phyloP scores from a whole-genome alignment of 352 stramenopile species.

The Globisporangium abappressorium region DNA sequence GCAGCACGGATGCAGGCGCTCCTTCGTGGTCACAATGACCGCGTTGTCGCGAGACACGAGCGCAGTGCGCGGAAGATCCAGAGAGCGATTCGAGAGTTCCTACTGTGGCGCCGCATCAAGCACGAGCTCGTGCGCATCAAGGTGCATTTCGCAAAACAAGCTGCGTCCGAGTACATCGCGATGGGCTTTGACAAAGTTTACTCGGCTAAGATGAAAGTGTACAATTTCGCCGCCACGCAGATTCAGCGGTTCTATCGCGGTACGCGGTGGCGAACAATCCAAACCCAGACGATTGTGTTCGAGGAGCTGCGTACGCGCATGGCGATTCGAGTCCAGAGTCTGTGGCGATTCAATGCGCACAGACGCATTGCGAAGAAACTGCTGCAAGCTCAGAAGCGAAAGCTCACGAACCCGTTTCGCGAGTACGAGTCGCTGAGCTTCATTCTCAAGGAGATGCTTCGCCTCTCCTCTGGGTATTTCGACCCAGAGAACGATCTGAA shows the following conservation, averaged over 20 bases:
- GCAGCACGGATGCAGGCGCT: slow-evolving; percentile 52
- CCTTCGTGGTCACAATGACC: slow-evolving; percentile 42
- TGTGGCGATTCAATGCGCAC: slow-evolving; percentile 59
- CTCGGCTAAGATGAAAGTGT: slow-evolving; percentile 25
- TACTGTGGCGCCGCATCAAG: slow-evolving; percentile 37
- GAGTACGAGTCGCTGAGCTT: slow-evolving; percentile 19
- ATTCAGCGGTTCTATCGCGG: slow-evolving; percentile 63
- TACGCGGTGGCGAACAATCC: slow-evolving; percentile 25
- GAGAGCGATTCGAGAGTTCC: slow-evolving; percentile 29
- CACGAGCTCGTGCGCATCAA: slow-evolving; percentile 37
- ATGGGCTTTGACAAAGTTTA: slow-evolving; percentile 24
- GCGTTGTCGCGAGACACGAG: slow-evolving; percentile 33
- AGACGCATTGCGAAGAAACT: slow-evolving; percentile 44
- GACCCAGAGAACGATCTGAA: slow-evolving; percentile 60
- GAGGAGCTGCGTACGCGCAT: slow-evolving; percentile 44
- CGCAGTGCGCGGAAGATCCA: slow-evolving; percentile 50
- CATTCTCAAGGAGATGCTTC: slow-evolving; percentile 37
- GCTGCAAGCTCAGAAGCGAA: slow-evolving; percentile 45
- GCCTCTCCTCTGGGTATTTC: slow-evolving; percentile 28
- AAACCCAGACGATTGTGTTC: slow-evolving; percentile 36
- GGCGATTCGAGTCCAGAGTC: slow-evolving; percentile 53
- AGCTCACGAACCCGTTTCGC: slow-evolving; percentile 52
- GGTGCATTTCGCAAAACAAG: slow-evolving; percentile 21
- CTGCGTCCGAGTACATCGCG: slow-evolving; percentile 23
- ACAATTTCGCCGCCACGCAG: slow-evolving; percentile 42